A percentile compares a stretch with the other conserved stretches of the same genome.
Conservation (phyloP, 169 alveolate species). For the Prorocentrum cordatum region DNA sequence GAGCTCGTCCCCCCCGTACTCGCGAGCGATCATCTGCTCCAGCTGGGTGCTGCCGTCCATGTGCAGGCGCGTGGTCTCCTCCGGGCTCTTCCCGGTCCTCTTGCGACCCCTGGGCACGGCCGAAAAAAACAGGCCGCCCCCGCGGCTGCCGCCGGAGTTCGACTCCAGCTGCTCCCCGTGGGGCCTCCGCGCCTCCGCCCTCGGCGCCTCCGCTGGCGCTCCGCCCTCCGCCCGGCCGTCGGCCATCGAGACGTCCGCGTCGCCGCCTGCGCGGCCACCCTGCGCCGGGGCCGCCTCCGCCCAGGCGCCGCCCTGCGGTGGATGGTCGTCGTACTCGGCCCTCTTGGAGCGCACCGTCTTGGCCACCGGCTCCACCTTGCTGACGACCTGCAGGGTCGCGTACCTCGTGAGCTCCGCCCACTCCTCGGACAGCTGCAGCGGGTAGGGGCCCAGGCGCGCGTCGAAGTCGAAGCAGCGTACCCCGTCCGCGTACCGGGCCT, state of each 20-base stretch:
- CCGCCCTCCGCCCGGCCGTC: no score
- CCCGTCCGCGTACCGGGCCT: slow-evolving; percentile 29
- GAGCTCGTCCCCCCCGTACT: slow-evolving; percentile 15
- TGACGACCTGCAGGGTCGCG: slow-evolving; percentile 1
- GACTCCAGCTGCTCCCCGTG: no score
- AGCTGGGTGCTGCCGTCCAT: slow-evolving; percentile 49
- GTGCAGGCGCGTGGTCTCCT: background rate
- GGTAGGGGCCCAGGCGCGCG: slow-evolving; percentile 23
- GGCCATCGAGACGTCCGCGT: no score
- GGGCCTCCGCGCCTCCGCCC: no score
- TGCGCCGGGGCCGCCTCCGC: no score
- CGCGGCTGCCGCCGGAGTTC: no score
- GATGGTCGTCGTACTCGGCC: background rate
- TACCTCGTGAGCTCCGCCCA: slow-evolving; percentile 50
- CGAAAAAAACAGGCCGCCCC: no score
- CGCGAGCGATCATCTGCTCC: slow-evolving; percentile 8
- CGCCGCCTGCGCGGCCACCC: no score
- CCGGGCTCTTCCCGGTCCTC: background rate
- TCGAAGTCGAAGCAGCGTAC: slow-evolving; percentile 51
- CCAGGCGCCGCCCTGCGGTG: no score
- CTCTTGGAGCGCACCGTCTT: slow-evolving; percentile 30
- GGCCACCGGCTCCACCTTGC: slow-evolving; percentile 21
- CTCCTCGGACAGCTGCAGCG: slow-evolving; percentile 46
- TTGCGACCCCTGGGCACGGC: no score
- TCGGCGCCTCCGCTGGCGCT: no score